phyloP scores from a whole-genome alignment of 306 rosid genomes.

The Casuarina cunninghamiana region DNA sequence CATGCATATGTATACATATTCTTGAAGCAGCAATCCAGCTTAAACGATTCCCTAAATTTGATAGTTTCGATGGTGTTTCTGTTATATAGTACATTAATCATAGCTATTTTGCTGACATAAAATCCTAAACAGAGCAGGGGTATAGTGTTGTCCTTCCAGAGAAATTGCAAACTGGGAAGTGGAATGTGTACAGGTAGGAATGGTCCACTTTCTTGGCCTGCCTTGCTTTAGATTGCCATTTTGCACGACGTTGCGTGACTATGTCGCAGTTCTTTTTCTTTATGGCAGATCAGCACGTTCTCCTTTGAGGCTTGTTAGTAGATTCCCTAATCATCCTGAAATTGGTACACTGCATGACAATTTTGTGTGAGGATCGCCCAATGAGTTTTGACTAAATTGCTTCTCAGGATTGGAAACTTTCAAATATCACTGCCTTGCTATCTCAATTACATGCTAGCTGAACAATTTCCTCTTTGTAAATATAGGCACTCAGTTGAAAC shows the following conservation, averaged over 20 bases:
- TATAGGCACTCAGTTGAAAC: conserved; percentile 78
- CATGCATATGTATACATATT: too few relatives aligned
- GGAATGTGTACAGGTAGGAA: conserved; percentile 88
- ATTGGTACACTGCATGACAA: conserved; percentile 89
- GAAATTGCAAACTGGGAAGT: conserved; percentile 89
- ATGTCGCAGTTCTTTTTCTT: conserved; percentile 8
- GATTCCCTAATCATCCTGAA: conserved; percentile 79
- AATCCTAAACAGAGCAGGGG: conserved; percentile 76
- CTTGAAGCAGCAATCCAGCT: too few relatives aligned
- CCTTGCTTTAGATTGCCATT: not conserved
- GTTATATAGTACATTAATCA: conserved; percentile 22
- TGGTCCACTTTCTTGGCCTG: conserved; percentile 26
- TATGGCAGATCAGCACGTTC: conserved; percentile 65
- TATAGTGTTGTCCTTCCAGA: conserved; percentile 94
- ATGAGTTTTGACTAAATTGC: conserved; percentile 8
- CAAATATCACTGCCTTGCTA: not conserved
- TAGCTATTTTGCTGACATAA: conserved; percentile 25
- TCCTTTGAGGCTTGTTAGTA: conserved; percentile 78
- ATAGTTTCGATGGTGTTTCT: not conserved
- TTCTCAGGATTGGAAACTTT: not conserved
- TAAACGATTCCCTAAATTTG: too few relatives aligned
- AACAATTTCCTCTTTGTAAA: conserved; percentile 32
- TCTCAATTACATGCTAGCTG: conserved; percentile 28
- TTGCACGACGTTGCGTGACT: conserved; percentile 9
- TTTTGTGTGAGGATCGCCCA: conserved; percentile 73